Evolutionary conservation across 768 basidiomycete species (phyloP).

Genomic region (Porphyrellus cyaneotinctus): DNA sequence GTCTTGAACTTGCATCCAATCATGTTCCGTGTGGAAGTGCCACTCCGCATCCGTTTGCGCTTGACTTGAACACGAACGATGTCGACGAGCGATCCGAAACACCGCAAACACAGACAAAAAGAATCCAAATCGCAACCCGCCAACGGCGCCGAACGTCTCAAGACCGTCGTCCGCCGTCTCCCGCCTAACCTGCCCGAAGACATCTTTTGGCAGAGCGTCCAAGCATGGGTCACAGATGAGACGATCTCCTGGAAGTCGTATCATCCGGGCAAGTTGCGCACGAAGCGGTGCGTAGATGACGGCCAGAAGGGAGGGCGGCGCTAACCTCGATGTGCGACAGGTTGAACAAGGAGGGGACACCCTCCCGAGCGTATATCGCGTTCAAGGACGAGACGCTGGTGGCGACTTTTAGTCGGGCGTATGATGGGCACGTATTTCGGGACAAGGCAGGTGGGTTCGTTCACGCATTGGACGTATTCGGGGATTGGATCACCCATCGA

Average conservation of each 20-base stretch:
- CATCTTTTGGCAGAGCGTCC: constrained; percentile 91
- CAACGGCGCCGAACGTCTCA: constrained; percentile 57
- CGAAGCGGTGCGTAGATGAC: constrained; percentile 57
- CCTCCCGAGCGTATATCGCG: constrained; percentile 88
- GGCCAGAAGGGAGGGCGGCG: too few species aligned
- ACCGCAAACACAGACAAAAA: constrained; percentile 29
- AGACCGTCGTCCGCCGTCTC: constrained; percentile 82
- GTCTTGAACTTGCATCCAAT: neutral
- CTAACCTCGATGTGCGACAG: too few species aligned
- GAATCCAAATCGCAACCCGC: constrained; percentile 30
- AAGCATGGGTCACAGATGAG: constrained; percentile 77
- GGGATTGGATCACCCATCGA: too few species aligned
- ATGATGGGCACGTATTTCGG: constrained; percentile 87
- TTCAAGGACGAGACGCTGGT: constrained; percentile 77
- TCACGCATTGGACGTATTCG: too few species aligned
- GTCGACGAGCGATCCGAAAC: constrained; percentile 16
- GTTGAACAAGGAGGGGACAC: constrained; percentile 76
- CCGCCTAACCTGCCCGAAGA: constrained; percentile 91
- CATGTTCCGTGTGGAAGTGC: too few species aligned
- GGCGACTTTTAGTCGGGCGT: constrained; percentile 72
- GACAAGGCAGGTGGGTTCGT: constrained; percentile 77
- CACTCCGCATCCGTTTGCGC: too few species aligned
- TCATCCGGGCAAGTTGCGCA: constrained; percentile 64
- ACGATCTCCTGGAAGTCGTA: constrained; percentile 64
- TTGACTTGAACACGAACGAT: neutral